Percentiles rank a stretch among this genome's conserved stretches.
Conservation (phyloP, 2,329 filamentous ascomycete species). For the Verticillium zaregamsianum region DNA sequence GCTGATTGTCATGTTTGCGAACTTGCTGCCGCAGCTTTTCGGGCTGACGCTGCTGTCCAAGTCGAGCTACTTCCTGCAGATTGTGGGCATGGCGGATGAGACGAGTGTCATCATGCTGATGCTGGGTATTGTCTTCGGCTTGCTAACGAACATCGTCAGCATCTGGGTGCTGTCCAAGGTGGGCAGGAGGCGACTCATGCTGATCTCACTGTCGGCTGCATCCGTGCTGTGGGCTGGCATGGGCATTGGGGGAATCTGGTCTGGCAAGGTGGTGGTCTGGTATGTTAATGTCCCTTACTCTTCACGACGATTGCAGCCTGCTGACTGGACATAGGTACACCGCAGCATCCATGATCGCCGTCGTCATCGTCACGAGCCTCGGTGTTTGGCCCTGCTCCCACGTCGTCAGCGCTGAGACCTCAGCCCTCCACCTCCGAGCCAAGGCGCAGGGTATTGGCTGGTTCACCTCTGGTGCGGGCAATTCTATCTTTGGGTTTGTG, state of each 20-base stretch:
- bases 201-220: constrained; percentile 26
- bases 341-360: constrained; percentile 34
- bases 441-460: constrained; percentile 40
- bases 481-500: constrained; percentile 38
- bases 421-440: constrained; percentile 36
- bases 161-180: constrained; percentile 38
- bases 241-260: constrained; percentile 42
- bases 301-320: neutral
- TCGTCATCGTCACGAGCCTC: constrained; percentile 36
- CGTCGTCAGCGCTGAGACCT: constrained; percentile 36
- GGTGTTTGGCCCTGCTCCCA: constrained; percentile 39
- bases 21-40: constrained; percentile 37
- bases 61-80: constrained; percentile 34
- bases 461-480: constrained; percentile 32
- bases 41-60: constrained; percentile 39
- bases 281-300: constrained; percentile 15
- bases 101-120: constrained; percentile 38
- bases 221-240: constrained; percentile 37
- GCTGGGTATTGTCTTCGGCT: constrained; percentile 38
- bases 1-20: constrained; percentile 35
- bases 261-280: constrained; percentile 32
- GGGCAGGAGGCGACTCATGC: constrained; percentile 33
- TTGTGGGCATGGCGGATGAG: constrained; percentile 25
- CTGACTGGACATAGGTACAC: constrained; percentile 15
- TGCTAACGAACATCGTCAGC: constrained; percentile 37